A percentile compares a stretch with the other conserved stretches of the same genome.
These are phyloP conservation scores for Haberlea rhodopensis DNA, from an alignment of 257 asterid genomes.

Conservation along the genomic window DNA sequence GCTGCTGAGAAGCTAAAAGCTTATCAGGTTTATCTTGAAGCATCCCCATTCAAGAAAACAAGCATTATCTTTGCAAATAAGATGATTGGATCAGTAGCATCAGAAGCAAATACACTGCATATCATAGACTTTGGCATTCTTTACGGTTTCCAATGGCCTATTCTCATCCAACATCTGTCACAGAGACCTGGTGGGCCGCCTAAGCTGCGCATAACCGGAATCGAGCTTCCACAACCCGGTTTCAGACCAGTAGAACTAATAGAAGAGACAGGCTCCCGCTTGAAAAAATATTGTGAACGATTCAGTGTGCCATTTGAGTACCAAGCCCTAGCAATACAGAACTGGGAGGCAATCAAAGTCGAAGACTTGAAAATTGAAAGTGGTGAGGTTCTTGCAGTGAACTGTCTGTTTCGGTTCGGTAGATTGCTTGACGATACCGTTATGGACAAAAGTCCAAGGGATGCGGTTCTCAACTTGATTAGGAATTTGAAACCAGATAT, in stretches of 20 bases:
- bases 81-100: conserved; percentile 48
- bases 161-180: conserved; percentile 66
- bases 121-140: conserved; percentile 77
- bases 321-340: conserved; percentile 58
- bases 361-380: conserved; percentile 60
- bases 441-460: conserved; percentile 63
- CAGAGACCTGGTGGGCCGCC: conserved; percentile 60
- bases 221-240: conserved; percentile 83
- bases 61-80: conserved; percentile 57
- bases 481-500: conserved; percentile 68
- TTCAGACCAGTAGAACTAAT: conserved; percentile 75
- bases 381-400: conserved; percentile 77
- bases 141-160: conserved; percentile 93
- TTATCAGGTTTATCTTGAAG: conserved; percentile 65
- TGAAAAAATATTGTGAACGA: conserved; percentile 74
- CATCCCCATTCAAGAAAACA: conserved; percentile 75
- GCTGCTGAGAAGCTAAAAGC: conserved; percentile 80
- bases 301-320: conserved; percentile 78
- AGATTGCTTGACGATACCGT: conserved; percentile 78
- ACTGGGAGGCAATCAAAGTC: conserved; percentile 71
- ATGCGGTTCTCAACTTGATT: conserved; percentile 57
- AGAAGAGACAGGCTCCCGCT: conserved; percentile 72
- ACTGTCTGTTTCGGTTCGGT: conserved; percentile 55
- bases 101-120: conserved; percentile 55
- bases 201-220: conserved; percentile 75